Evolutionary conservation across 257 asterid genomes (phyloP), one percentile per base, ranked within the genome.

Genomic region (Gentiana macrophylla): DNA sequence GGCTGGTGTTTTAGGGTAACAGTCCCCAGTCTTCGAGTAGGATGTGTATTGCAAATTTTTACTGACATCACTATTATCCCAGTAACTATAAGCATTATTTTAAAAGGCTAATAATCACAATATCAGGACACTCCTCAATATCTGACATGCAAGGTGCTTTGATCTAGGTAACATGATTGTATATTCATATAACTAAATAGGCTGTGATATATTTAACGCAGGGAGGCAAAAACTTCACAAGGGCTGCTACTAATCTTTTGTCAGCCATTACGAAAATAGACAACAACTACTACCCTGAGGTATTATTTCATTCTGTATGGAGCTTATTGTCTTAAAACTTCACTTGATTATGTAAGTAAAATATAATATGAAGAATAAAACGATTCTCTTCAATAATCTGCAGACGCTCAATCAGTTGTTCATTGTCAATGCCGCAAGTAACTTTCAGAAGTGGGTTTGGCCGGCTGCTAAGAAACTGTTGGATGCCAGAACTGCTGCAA

Each of bases 391-490:
- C 55, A 54, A 24, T 41, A 24, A 41, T 57, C 24, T 70, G 70
- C 80, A 84, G 93, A 86, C 95, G 6, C 69, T 86, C 47, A 80
- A 86, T 67, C 83, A 62, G 61, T 83, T 86, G 37, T 83, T 68
- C 55, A 83, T 86, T 38, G 55, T 86, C 8, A 86, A 83, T 55
- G 93, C 95, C 46, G 93, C 93, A 49, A 62, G 93, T 4, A 82
- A 82, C 12, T 86, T 86, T 67, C 73, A 63, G 76, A 24, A 24
- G 24, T 80, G 77, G 8, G 77, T 86, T 6, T 86, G 95, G 95
- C 98, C 96, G 54, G 94, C 96, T 64, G 95, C 94, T 53, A 89
- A 84, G 75, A 90, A 79, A 72, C 76, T 90, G 67, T 73, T 90
- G 55, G 98, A 90, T 77, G 33, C 86, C 66, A 86, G 82, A 72